A percentile compares a stretch with the other conserved stretches of the same genome.
These are phyloP conservation scores for Pythium myriotylum DNA, from an alignment of 352 stramenopile species.

Conservation along the genomic window DNA sequence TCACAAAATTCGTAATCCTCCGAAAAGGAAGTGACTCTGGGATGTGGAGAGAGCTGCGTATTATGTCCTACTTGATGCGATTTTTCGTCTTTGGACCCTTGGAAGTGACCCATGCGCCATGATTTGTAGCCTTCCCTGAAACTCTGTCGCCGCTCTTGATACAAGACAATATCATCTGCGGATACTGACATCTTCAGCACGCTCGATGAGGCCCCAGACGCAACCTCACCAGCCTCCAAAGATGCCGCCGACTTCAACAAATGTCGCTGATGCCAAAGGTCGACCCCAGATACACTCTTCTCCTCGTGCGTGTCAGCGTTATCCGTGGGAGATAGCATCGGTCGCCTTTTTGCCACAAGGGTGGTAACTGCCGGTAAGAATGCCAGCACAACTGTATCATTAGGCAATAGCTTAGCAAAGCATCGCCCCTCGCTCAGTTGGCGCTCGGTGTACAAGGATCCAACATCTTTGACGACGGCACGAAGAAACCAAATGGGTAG, in stretches of 20 bases:
- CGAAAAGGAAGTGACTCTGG: slow-evolving; percentile 50
- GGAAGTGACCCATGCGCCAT: slow-evolving; percentile 80
- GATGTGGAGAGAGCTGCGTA: slow-evolving; percentile 39
- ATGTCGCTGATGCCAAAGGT: slow-evolving; percentile 22
- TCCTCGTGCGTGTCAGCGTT: background rate
- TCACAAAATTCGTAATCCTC: slow-evolving; percentile 84
- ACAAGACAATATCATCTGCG: slow-evolving; percentile 84
- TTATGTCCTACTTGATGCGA: slow-evolving; percentile 43
- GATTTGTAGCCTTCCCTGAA: slow-evolving; percentile 88
- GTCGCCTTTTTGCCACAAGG: slow-evolving; percentile 48
- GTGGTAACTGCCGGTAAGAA: slow-evolving; percentile 77
- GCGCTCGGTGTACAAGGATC: background rate
- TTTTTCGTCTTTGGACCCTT: slow-evolving; percentile 76
- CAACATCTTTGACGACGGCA: slow-evolving; percentile 27
- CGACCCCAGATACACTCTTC: background rate
- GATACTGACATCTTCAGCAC: slow-evolving; percentile 68
- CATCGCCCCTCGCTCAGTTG: slow-evolving; percentile 78
- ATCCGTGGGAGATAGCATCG: slow-evolving; percentile 12
- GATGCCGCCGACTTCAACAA: slow-evolving; percentile 16
- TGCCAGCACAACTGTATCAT: slow-evolving; percentile 72
- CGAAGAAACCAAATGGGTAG: slow-evolving; percentile 79
- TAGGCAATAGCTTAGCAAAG: slow-evolving; percentile 81
- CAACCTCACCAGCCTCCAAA: slow-evolving; percentile 1
- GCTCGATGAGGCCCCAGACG: slow-evolving; percentile 3
- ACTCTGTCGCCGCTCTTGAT: slow-evolving; percentile 74